phyloP scores from a whole-genome alignment of 2,329 filamentous ascomycete genomes.

The Venturiaceae sp. region DNA sequence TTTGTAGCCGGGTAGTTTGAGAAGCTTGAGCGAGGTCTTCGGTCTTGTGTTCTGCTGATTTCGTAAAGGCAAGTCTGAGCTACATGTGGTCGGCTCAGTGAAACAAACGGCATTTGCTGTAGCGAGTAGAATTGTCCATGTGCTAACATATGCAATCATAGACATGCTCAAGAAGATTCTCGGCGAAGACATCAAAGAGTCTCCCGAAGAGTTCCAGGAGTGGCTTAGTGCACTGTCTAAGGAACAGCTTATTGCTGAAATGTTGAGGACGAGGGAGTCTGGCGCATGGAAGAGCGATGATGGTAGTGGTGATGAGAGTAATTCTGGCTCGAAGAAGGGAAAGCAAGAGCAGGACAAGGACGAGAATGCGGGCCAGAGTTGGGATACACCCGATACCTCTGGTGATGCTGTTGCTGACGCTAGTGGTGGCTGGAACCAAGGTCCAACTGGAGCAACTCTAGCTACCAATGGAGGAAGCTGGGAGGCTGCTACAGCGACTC shows the following conservation, averaged over 20 bases:
- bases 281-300: conserved; percentile 1
- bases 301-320: background rate
- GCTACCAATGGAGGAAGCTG: no score
- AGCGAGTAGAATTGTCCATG: no score
- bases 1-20: background rate
- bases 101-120: background rate
- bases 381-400: no score
- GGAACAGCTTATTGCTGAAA: conserved; percentile 18
- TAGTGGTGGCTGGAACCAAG: background rate
- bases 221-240: conserved; percentile 19
- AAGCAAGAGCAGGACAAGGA: background rate
- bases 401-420: background rate
- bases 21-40: background rate
- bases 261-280: conserved; percentile 11
- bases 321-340: background rate
- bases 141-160: background rate
- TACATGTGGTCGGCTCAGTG: background rate
- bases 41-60: background rate
- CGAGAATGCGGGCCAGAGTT: background rate
- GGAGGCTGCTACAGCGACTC: no score
- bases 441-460: no score
- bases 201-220: conserved; percentile 12
- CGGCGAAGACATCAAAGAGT: conserved; percentile 15
- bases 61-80: conserved; percentile 8
- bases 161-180: conserved; percentile 24